Conservation (phyloP, 129 eudicot genomes). For the Ambrosia artemisiifolia region DNA sequence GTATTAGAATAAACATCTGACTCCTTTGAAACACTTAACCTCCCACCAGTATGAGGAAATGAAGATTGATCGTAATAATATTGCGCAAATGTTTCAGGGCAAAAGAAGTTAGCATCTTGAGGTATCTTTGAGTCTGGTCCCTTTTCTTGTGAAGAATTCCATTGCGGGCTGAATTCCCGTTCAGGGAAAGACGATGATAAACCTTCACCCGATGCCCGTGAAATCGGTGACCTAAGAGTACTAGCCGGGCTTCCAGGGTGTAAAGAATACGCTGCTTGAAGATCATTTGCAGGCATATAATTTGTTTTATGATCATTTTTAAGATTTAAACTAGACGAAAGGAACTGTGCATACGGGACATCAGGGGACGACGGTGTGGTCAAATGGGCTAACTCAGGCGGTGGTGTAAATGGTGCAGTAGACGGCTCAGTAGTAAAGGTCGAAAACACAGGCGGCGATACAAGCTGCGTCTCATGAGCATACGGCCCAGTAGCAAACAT, state of each 20-base stretch:
- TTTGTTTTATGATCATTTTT: slow-evolving; percentile 44
- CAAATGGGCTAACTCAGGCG: slow-evolving; percentile 86
- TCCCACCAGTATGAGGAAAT: slow-evolving; percentile 73
- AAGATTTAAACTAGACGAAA: slow-evolving; percentile 52
- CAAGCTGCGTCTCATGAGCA: slow-evolving; percentile 86
- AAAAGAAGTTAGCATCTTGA: slow-evolving; percentile 87
- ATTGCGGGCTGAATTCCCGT: slow-evolving; percentile 47
- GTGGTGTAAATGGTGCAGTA: slow-evolving; percentile 97
- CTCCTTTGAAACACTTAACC: slow-evolving; percentile 86
- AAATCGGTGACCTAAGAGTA: slow-evolving; percentile 68
- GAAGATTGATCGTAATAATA: slow-evolving; percentile 80
- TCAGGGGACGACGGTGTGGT: slow-evolving; percentile 98
- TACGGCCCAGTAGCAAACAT: slow-evolving; percentile 94
- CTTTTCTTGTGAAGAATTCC: slow-evolving; percentile 51
- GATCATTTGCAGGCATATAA: slow-evolving; percentile 58
- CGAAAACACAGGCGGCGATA: slow-evolving; percentile 97
- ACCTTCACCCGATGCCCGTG: slow-evolving; percentile 54
- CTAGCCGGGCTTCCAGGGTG: slow-evolving; percentile 95
- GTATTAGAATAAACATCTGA: slow-evolving; percentile 66
- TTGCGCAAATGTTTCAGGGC: slow-evolving; percentile 95
- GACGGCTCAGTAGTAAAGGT: slow-evolving; percentile 97
- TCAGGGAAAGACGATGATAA: slow-evolving; percentile 65
- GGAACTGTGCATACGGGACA: slow-evolving; percentile 91
- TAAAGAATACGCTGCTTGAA: slow-evolving; percentile 68
- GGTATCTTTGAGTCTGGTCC: slow-evolving; percentile 51